Percentiles rank a stretch among this genome's conserved stretches.
phyloP scores from a whole-genome alignment of 441 rosid species.

The Populus hybrid region DNA sequence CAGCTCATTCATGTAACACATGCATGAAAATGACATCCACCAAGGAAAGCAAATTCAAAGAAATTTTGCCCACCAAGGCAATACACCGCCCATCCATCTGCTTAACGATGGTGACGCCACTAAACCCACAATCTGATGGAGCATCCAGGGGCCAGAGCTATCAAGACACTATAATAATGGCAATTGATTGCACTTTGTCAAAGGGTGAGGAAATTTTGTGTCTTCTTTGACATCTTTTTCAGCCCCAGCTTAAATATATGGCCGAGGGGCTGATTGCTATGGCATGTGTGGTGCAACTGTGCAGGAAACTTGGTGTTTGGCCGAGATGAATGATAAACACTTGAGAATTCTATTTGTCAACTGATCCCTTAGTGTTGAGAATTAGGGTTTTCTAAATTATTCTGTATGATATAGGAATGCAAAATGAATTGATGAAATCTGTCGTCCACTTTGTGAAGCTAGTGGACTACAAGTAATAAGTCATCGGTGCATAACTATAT shows the following conservation, averaged over 20 bases:
- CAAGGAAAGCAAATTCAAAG: background rate
- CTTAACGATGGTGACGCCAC: background rate
- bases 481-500: background rate
- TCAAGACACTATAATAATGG: background rate
- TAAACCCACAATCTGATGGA: background rate
- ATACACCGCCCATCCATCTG: background rate
- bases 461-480: background rate
- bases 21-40: constrained; percentile 1
- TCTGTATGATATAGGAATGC: background rate
- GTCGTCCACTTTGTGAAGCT: background rate
- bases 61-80: background rate
- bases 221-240: too few relatives aligned
- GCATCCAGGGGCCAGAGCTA: background rate
- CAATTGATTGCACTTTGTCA: too few relatives aligned
- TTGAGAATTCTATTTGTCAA: background rate
- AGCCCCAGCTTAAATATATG: too few relatives aligned
- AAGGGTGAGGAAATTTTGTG: too few relatives aligned
- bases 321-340: background rate
- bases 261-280: too few relatives aligned
- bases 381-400: too few relatives aligned
- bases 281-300: too few relatives aligned
- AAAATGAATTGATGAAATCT: background rate
- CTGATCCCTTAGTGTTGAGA: background rate
- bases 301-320: too few relatives aligned
- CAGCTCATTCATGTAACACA: constrained; percentile 2